Base-by-base conservation (phyloP, 2,329 filamentous ascomycete genomes). In the Aspergillus niger region DNA sequence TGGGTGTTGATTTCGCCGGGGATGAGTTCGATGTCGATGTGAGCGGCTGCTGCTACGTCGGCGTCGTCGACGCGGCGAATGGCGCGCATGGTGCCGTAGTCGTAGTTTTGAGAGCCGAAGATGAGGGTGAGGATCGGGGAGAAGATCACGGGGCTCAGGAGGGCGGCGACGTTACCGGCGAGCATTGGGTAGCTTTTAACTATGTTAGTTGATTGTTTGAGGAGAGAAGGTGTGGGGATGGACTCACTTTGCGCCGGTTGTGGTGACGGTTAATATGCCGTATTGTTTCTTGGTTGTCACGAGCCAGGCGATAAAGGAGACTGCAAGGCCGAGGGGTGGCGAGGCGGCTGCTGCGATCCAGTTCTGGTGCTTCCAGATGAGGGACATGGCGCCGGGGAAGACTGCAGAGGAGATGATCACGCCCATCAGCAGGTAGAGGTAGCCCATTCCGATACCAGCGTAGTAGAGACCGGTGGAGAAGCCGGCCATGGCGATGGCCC, bases 341-440 rank as follows among this genome's bases (percentile, higher is more conserved):
- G 87, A 87, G 17, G 89, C 80, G 0, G 86, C 86, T 0, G 90
- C 91, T 1, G 91, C 90, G 73, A 86, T 86, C 80, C 86, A 88
- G 70, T 91, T 92, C 74, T 96, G 92, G 2, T 89, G 86, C 53
- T 85, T 85, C 91, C 92, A 97, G 61, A 92, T 82, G 0, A 97
- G 83, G 0, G 91, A 91, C 63, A 96, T 79, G 0, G 91, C 89
- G 0, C 91, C 91, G 0, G 93, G 92, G 11, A 97, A 83, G 3
- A 96, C 92, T 3, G 91, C 92, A 0, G 90, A 86, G 0, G 89
- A 92, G 71, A 97, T 95, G 69, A 97, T 91, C 54, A 92, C 90
- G 7, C 92, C 93, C 92, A 97, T 97, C 72, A 96, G 85, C 1
- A 96, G 80, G 71, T 96, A 96, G 3, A 96, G 82, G 70, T 93